Conservation (phyloP, 148 eudicot species). For the Nepenthes gracilis region DNA sequence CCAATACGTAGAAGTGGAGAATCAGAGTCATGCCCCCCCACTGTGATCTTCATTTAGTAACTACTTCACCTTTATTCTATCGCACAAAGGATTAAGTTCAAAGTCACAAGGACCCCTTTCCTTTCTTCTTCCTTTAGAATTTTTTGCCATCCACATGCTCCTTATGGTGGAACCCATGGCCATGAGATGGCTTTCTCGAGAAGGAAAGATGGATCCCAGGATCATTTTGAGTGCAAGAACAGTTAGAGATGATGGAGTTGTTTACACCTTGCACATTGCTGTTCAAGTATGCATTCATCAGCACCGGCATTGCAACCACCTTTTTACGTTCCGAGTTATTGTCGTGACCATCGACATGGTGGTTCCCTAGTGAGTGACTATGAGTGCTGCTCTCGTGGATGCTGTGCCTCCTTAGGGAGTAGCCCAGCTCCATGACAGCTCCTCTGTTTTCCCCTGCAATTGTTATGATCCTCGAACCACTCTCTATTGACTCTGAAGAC, state of each 20-base stretch:
- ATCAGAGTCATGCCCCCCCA: too few species aligned
- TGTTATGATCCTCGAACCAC: constrained; percentile 27
- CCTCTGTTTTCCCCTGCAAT: constrained; percentile 72
- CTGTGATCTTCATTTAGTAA: too few species aligned
- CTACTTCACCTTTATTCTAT: too few species aligned
- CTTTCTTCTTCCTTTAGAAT: too few species aligned
- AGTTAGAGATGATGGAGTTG: constrained; percentile 32
- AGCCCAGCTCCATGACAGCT: constrained; percentile 56
- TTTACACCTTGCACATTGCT: constrained; percentile 58
- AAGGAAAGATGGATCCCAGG: constrained; percentile 34
- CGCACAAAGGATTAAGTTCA: too few species aligned
- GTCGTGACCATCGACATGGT: constrained; percentile 1
- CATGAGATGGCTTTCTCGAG: constrained; percentile 17
- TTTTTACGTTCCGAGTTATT: constrained; percentile 10
- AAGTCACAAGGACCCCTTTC: too few species aligned
- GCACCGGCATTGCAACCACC: constrained; percentile 1
- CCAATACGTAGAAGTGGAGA: too few species aligned
- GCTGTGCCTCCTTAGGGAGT: constrained; percentile 17
- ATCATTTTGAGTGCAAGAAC: constrained; percentile 26
- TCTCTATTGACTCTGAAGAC: constrained; percentile 19
- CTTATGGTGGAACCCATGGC: constrained; percentile 9
- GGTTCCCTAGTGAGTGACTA: constrained; percentile 1
- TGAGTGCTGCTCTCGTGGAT: neutral
- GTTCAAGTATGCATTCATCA: constrained; percentile 26
- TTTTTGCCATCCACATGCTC: neutral